phyloP scores from a whole-genome alignment of 2,329 filamentous ascomycete genomes.

The Gaeumannomyces tritici region DNA sequence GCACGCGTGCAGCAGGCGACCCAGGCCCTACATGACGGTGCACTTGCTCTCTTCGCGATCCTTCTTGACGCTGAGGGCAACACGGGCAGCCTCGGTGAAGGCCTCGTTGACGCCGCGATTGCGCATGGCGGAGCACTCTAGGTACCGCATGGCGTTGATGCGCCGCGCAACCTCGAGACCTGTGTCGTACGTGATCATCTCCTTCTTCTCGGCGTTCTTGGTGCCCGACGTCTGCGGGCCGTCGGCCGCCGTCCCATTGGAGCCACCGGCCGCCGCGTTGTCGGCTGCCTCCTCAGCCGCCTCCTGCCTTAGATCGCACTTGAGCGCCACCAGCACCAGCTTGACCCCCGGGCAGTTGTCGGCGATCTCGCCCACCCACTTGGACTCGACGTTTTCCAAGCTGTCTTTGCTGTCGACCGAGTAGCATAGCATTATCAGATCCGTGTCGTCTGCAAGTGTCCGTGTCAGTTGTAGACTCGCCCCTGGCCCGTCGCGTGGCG shows the following conservation, averaged over 20 bases:
- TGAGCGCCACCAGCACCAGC: conserved; percentile 88
- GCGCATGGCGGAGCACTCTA: conserved; percentile 97
- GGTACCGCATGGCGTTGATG: conserved; percentile 86
- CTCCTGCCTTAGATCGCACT: conserved; percentile 87
- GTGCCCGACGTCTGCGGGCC: conserved; percentile 15
- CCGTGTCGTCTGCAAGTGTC: conserved; percentile 59
- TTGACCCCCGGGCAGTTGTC: conserved; percentile 96
- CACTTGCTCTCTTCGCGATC: conserved; percentile 55
- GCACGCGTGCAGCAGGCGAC: background rate
- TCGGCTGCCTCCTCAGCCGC: conserved; percentile 55
- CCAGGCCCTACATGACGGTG: conserved; percentile 41
- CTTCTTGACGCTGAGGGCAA: conserved; percentile 68
- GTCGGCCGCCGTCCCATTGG: conserved; percentile 10
- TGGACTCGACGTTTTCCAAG: conserved; percentile 95
- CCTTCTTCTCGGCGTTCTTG: conserved; percentile 47
- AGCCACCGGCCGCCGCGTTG: conserved; percentile 11
- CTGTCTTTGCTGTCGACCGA: conserved; percentile 94
- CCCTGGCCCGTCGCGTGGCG: background rate
- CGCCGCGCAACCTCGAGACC: conserved; percentile 83
- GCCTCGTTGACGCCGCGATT: conserved; percentile 98
- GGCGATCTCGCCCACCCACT: conserved; percentile 96
- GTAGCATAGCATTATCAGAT: conserved; percentile 98
- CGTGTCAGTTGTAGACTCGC: conserved; percentile 6
- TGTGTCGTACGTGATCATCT: conserved; percentile 82
- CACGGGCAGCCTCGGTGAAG: conserved; percentile 93